Percentiles rank a stretch among this genome's conserved stretches.
Conservation (phyloP, 306 rosid species). For the Cyclanthera cordifolia region DNA sequence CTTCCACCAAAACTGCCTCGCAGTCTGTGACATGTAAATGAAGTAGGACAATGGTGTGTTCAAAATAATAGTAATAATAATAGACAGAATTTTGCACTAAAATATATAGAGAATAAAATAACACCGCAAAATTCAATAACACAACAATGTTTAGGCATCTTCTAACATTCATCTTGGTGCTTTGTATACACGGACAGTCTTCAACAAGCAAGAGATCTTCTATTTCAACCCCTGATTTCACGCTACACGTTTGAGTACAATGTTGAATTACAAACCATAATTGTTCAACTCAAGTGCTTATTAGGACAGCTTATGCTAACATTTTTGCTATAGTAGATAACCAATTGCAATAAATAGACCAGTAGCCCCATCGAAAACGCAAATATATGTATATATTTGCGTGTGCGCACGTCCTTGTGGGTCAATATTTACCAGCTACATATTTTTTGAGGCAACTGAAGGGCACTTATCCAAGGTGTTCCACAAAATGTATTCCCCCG, state of each 20-base stretch:
- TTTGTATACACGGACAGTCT: background rate
- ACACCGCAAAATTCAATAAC: background rate
- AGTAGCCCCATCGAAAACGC: background rate
- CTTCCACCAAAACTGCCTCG: too few relatives aligned
- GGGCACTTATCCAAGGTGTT: constrained; percentile 86
- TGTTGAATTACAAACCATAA: background rate
- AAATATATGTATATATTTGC: background rate
- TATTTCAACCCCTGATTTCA: background rate
- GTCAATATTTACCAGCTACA: constrained; percentile 13
- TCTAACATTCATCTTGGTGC: background rate
- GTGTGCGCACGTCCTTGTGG: background rate
- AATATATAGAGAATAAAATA: background rate
- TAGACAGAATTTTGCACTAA: background rate
- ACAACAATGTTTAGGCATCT: too few relatives aligned
- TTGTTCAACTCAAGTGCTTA: background rate
- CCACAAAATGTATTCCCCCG: constrained; percentile 90
- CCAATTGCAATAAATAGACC: background rate
- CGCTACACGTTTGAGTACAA: too few relatives aligned
- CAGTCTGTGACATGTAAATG: too few relatives aligned
- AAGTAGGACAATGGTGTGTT: too few relatives aligned
- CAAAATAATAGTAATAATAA: too few relatives aligned
- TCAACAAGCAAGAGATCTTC: background rate
- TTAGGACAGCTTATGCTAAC: background rate
- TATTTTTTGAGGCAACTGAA: constrained; percentile 21
- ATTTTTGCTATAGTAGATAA: background rate